Evolutionary conservation across 2,329 filamentous ascomycete species (phyloP).

Genomic region (Xylaria sp.): DNA sequence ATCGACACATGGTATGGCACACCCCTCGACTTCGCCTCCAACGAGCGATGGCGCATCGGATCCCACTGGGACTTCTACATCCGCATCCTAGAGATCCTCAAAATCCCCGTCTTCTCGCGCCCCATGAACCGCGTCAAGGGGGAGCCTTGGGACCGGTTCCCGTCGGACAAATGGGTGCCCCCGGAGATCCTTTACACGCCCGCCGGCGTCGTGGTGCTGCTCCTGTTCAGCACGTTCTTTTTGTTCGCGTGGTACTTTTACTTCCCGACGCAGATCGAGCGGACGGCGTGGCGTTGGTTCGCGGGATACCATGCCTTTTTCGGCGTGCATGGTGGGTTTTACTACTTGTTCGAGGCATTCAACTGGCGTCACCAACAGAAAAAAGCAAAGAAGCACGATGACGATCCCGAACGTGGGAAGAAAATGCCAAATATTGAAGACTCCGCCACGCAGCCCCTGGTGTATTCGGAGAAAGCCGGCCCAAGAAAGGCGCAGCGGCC

Average conservation of each 20-base stretch:
- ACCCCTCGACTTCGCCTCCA: not conserved
- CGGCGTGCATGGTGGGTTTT: not conserved
- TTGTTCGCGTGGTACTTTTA: constrained; percentile 1
- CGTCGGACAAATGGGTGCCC: not conserved
- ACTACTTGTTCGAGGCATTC: not conserved
- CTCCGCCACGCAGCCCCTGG: no score
- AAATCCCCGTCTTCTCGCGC: not conserved
- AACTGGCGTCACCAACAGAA: not conserved
- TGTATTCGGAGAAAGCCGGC: no score
- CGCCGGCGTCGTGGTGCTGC: not conserved
- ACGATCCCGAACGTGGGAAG: no score
- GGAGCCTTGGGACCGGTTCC: not conserved
- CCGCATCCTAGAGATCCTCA: not conserved
- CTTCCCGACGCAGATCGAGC: not conserved
- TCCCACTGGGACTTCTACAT: not conserved
- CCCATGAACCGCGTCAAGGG: not conserved
- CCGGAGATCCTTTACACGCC: not conserved
- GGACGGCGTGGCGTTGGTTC: not conserved
- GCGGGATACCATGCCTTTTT: not conserved
- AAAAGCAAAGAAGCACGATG: no score
- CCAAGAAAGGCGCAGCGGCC: no score
- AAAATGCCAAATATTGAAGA: no score
- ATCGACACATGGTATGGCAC: not conserved
- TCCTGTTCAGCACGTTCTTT: not conserved
- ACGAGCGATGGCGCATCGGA: not conserved